Evolutionary conservation across 208 protist species (phyloP).

Genomic region (Trypanosoma theileri): DNA sequence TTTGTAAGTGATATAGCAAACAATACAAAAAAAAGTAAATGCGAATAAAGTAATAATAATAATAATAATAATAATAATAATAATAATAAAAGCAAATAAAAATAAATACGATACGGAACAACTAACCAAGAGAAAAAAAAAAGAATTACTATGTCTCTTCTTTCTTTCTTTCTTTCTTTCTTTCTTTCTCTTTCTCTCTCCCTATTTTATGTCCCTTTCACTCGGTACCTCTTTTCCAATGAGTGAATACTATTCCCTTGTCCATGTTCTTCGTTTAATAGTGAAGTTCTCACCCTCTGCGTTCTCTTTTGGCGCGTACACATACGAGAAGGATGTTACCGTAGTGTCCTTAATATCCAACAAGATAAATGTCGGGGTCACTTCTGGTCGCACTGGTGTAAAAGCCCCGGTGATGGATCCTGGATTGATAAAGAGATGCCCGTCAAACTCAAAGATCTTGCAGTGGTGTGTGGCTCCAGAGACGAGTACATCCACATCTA

Average conservation of each 20-base stretch:
- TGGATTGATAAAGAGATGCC: constrained; percentile 98
- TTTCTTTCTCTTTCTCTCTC: constrained; percentile 14
- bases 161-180: constrained; percentile 9
- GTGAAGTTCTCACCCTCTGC: constrained; percentile 26
- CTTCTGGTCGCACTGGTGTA: constrained; percentile 52
- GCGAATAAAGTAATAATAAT: neutral
- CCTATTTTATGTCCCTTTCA: constrained; percentile 1
- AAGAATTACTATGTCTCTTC: constrained; percentile 32
- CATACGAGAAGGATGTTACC: constrained; percentile 75
- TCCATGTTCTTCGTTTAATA: constrained; percentile 82
- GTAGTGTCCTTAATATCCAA: constrained; percentile 94
- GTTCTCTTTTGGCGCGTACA: constrained; percentile 38
- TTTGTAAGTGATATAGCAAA: too few relatives aligned
- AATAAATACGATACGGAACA: neutral
- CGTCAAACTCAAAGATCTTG: constrained; percentile 92
- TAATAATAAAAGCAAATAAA: constrained; percentile 12
- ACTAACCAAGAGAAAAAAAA: neutral
- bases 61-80: constrained; percentile 1
- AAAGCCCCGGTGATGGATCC: constrained; percentile 98
- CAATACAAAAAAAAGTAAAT: too few relatives aligned
- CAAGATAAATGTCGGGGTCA: constrained; percentile 95
- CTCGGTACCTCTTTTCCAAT: neutral
- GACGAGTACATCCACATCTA: constrained; percentile 98
- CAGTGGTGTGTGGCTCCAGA: constrained; percentile 94
- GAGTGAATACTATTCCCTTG: constrained; percentile 20